Conservation (phyloP, 768 basidiomycete species). For the Tubosaeta brunneosetosa region DNA sequence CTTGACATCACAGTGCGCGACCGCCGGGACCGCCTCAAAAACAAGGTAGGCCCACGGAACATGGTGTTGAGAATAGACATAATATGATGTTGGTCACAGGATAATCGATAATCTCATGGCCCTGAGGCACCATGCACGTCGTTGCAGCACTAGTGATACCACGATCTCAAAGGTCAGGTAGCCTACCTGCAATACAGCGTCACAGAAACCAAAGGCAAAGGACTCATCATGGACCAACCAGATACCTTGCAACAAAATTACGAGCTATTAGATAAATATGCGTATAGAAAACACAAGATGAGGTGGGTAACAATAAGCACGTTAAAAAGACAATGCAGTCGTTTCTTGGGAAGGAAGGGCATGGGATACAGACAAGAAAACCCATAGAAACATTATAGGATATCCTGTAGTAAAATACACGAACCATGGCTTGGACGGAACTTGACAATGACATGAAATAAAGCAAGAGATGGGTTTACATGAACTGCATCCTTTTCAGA, state of each 20-base stretch:
- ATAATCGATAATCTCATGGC: too few relatives aligned
- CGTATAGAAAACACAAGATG: constrained; percentile 7
- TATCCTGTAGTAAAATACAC: constrained; percentile 17
- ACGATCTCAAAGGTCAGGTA: too few relatives aligned
- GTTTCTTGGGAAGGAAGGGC: constrained; percentile 9
- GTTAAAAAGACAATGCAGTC: constrained; percentile 13
- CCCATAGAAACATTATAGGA: constrained; percentile 13
- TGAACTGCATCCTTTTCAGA: constrained; percentile 48
- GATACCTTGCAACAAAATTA: constrained; percentile 3
- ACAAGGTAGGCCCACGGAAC: too few relatives aligned
- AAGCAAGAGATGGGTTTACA: constrained; percentile 16
- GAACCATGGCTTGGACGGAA: constrained; percentile 5
- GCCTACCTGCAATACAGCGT: too few relatives aligned
- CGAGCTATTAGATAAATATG: constrained; percentile 23
- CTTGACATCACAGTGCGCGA: too few relatives aligned
- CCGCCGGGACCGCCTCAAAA: too few relatives aligned
- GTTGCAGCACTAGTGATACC: too few relatives aligned
- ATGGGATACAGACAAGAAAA: constrained; percentile 15
- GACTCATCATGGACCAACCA: too few relatives aligned
- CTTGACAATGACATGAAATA: constrained; percentile 3
- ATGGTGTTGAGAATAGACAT: too few relatives aligned
- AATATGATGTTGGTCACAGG: too few relatives aligned
- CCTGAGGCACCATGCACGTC: too few relatives aligned
- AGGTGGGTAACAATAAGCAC: not conserved
- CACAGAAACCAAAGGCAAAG: too few relatives aligned